These are phyloP conservation scores for Solanum hybrid DNA, from an alignment of 305 asterid genomes.

Conservation along the genomic window DNA sequence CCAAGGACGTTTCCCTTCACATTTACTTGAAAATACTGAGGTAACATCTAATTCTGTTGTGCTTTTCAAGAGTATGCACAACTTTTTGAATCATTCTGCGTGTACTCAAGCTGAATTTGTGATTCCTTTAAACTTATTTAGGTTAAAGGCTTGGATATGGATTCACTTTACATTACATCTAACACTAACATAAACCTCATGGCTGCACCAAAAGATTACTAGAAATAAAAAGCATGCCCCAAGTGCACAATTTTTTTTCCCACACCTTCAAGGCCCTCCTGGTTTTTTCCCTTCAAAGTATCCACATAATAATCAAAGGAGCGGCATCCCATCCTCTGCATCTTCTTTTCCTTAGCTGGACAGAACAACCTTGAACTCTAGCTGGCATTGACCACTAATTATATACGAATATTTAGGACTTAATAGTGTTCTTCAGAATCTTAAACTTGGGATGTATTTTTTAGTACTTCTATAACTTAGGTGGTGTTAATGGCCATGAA, in stretches of 20 bases:
- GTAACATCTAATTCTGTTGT: not conserved
- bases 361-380: not conserved
- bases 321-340: not conserved
- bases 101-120: not conserved
- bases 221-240: not conserved
- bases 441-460: not conserved
- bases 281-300: not conserved
- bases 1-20: not conserved
- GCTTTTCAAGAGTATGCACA: not conserved
- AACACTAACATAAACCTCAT: not conserved
- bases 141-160: not conserved
- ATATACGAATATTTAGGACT: not conserved
- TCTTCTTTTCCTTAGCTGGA: not conserved
- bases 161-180: not conserved
- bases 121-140: not conserved
- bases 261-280: not conserved
- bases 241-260: not conserved
- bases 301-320: not conserved
- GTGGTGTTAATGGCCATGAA: constrained; percentile 99
- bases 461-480: constrained; percentile 32
- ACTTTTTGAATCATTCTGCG: not conserved
- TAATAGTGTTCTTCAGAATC: not conserved
- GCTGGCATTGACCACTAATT: not conserved
- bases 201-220: not conserved
- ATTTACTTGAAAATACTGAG: not conserved